phyloP scores from a whole-genome alignment of 495 filamentous ascomycete species.

The Neurospora sp. region DNA sequence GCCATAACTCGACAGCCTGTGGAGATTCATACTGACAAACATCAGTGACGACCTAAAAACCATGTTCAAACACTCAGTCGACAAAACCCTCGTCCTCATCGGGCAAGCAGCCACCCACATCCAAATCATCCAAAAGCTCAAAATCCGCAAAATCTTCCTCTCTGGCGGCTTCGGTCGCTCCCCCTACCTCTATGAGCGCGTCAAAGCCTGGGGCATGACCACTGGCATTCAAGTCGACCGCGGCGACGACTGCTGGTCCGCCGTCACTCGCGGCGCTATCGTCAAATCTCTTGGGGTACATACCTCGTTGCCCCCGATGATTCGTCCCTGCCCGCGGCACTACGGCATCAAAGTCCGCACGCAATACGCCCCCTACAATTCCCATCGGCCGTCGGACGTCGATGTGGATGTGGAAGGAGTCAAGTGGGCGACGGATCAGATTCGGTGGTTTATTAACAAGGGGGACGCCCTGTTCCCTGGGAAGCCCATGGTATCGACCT shows the following conservation, averaged over 20 bases:
- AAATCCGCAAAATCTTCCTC: slow-evolving; percentile 16
- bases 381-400: slow-evolving; percentile 3
- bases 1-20: too few species aligned
- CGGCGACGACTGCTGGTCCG: slow-evolving; percentile 20
- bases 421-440: slow-evolving; percentile 15
- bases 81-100: slow-evolving; percentile 15
- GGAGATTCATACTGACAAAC: not conserved
- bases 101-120: slow-evolving; percentile 12
- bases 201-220: slow-evolving; percentile 8
- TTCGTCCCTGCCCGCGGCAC: slow-evolving; percentile 15
- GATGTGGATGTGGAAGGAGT: slow-evolving; percentile 11
- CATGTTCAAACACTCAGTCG: slow-evolving; percentile 14
- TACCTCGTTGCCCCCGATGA: slow-evolving; percentile 7
- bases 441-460: slow-evolving; percentile 18
- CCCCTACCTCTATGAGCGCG: slow-evolving; percentile 11
- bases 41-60: slow-evolving; percentile 10
- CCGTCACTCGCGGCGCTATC: slow-evolving; percentile 22
- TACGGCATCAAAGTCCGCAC: slow-evolving; percentile 19
- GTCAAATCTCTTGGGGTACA: slow-evolving; percentile 21
- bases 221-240: slow-evolving; percentile 10
- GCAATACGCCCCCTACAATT: slow-evolving; percentile 7
- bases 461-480: slow-evolving; percentile 19
- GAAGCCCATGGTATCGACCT: slow-evolving; percentile 4
- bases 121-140: slow-evolving; percentile 10
- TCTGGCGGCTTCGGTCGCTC: slow-evolving; percentile 18